phyloP scores from a whole-genome alignment of 2,329 filamentous ascomycete species.

The Dactylellina parvicollis region DNA sequence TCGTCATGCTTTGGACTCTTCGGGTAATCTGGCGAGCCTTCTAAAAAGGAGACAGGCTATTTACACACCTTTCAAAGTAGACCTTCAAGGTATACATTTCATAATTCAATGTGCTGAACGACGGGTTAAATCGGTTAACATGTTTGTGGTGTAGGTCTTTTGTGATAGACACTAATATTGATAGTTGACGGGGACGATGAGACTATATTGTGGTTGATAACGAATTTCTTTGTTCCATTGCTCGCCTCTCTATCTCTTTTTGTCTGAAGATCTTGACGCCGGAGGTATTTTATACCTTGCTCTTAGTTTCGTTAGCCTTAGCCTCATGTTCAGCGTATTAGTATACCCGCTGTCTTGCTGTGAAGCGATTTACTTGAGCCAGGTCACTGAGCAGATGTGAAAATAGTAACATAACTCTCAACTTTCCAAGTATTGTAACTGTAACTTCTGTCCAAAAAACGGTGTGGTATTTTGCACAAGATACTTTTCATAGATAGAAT shows the following conservation, averaged over 20 bases:
- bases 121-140: too few species aligned
- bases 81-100: neutral
- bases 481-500: too few species aligned
- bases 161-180: too few species aligned
- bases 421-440: too few species aligned
- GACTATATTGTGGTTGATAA: neutral
- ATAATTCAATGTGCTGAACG: too few species aligned
- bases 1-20: conserved; percentile 43
- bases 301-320: neutral
- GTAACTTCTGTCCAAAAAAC: too few species aligned
- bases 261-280: neutral
- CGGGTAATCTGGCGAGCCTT: conserved; percentile 44
- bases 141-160: too few species aligned
- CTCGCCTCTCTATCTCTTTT: neutral
- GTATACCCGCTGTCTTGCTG: neutral
- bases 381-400: too few species aligned
- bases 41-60: neutral
- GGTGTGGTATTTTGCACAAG: too few species aligned
- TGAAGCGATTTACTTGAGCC: too few species aligned
- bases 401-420: too few species aligned
- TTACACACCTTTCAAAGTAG: neutral
- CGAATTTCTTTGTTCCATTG: neutral
- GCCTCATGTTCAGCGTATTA: neutral
- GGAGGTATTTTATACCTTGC: neutral
- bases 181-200: too few species aligned